Evolutionary conservation across 2,329 filamentous ascomycete species (phyloP).

Genomic region (Zymoseptoria pseudotritici): DNA sequence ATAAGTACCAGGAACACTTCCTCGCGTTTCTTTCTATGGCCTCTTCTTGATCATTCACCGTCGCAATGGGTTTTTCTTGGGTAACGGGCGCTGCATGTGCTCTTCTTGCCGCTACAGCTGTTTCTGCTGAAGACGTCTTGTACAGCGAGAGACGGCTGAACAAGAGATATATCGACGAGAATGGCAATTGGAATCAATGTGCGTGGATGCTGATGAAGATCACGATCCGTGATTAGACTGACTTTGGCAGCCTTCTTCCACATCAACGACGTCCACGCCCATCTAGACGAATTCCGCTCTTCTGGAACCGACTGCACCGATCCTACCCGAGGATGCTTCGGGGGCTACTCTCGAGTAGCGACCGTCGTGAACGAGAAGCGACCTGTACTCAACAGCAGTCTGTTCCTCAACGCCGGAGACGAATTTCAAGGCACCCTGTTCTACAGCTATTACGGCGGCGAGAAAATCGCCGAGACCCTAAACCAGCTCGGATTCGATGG

Average conservation of each 20-base stretch:
- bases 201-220: neutral
- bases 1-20: neutral
- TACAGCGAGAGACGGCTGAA: conserved; percentile 15
- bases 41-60: neutral
- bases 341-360: conserved; percentile 59
- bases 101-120: neutral
- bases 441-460: conserved; percentile 58
- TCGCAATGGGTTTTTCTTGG: neutral
- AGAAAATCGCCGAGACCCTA: conserved; percentile 60
- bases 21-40: neutral
- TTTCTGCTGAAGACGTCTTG: conserved; percentile 17
- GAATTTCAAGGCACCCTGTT: conserved; percentile 64
- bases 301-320: conserved; percentile 56
- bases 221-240: neutral
- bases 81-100: neutral
- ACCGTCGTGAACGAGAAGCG: conserved; percentile 51
- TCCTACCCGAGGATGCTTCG: conserved; percentile 52
- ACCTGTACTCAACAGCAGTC: conserved; percentile 51
- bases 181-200: conserved; percentile 28
- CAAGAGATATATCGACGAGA: conserved; percentile 17
- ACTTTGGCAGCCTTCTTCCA: conserved; percentile 49
- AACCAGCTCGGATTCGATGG: conserved; percentile 60
- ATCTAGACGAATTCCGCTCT: conserved; percentile 55
- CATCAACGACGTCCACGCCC: conserved; percentile 62
- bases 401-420: conserved; percentile 60